These are phyloP conservation scores for Ganoderma meredithae DNA, from an alignment of 1,284 basidiomycete genomes.

Conservation along the genomic window DNA sequence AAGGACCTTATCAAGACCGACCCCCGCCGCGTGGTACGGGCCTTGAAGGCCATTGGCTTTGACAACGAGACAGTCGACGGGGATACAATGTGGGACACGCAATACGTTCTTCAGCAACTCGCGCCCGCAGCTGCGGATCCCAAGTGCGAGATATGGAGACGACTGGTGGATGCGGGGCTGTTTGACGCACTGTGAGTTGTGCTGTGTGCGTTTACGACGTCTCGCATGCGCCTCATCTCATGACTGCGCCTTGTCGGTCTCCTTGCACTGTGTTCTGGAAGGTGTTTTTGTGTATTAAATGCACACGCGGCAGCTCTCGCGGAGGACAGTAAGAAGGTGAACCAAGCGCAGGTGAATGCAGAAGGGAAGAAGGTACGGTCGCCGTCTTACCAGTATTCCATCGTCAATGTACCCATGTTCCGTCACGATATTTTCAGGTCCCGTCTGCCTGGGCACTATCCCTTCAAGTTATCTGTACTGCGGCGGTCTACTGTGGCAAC, in stretches of 20 bases:
- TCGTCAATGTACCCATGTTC: not conserved
- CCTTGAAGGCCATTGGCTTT: slow-evolving; percentile 8
- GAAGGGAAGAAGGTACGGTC: slow-evolving; percentile 9
- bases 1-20: slow-evolving; percentile 20
- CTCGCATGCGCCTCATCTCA: not conserved
- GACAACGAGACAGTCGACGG: slow-evolving; percentile 20
- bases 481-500: slow-evolving; percentile 11
- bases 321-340: slow-evolving; percentile 9
- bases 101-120: slow-evolving; percentile 11
- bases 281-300: slow-evolving; percentile 22
- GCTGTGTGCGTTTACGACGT: not conserved
- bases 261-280: not conserved
- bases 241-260: not conserved
- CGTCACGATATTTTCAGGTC: not conserved
- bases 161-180: slow-evolving; percentile 22
- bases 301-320: not conserved
- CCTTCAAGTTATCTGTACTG: slow-evolving; percentile 20
- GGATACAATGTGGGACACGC: slow-evolving; percentile 14
- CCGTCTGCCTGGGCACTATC: slow-evolving; percentile 15
- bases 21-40: slow-evolving; percentile 18
- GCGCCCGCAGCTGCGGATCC: not conserved
- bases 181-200: slow-evolving; percentile 20
- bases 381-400: not conserved
- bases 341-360: slow-evolving; percentile 10
- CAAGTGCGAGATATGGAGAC: slow-evolving; percentile 18